Evolutionary conservation across 331 rosid species (phyloP).

Genomic region (Cucumis variabilis): DNA sequence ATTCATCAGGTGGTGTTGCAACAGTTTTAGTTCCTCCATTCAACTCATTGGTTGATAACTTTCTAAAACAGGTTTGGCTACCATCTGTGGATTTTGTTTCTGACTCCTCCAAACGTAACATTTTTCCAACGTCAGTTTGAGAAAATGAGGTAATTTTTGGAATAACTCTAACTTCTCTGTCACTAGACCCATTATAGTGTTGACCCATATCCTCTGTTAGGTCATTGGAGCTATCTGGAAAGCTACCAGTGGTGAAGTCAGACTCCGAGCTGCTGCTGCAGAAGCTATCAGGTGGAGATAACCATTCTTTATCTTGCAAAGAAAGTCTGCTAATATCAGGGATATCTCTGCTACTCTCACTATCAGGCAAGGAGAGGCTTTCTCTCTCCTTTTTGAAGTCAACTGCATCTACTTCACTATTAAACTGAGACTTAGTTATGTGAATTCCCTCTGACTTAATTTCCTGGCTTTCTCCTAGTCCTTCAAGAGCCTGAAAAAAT

Average conservation of each 20-base stretch:
- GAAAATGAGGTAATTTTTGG: conserved; percentile 45
- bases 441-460: conserved; percentile 74
- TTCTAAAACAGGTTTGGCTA: conserved; percentile 37
- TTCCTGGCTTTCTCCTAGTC: conserved; percentile 95
- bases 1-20: conserved; percentile 50
- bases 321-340: conserved; percentile 56
- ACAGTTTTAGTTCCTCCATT: conserved; percentile 41
- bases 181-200: conserved; percentile 50
- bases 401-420: conserved; percentile 64
- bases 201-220: conserved; percentile 56
- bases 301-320: conserved; percentile 85
- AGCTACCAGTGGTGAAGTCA: conserved; percentile 55
- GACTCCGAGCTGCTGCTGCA: conserved; percentile 76
- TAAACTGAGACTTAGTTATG: conserved; percentile 66
- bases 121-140: conserved; percentile 48
- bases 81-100: conserved; percentile 47
- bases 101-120: conserved; percentile 48
- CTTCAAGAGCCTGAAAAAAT: conserved; percentile 89
- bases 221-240: conserved; percentile 71
- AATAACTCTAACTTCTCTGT: conserved; percentile 45
- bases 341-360: conserved; percentile 60
- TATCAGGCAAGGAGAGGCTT: conserved; percentile 56
- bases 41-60: conserved; percentile 48
- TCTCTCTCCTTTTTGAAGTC: conserved; percentile 69
- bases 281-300: conserved; percentile 92